These are phyloP conservation scores for Mycosphaerelloides madeirae DNA, from an alignment of 2,329 filamentous ascomycete genomes.

Conservation along the genomic window DNA sequence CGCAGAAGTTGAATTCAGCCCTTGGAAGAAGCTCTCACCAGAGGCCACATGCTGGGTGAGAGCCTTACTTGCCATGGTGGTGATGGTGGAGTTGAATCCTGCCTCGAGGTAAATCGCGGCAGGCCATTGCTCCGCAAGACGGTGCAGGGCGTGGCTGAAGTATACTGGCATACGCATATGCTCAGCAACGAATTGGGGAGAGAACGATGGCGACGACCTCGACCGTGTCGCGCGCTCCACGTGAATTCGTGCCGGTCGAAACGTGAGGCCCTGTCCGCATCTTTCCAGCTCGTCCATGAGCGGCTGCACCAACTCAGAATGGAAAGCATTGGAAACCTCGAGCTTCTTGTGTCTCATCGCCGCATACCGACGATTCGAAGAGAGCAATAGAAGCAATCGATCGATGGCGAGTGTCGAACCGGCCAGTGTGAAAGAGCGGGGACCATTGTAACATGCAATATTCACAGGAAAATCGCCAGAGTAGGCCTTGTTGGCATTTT, in stretches of 20 bases:
- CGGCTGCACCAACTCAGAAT: constrained; percentile 12
- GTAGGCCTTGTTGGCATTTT: background rate
- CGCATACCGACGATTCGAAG: too few relatives aligned
- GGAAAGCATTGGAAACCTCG: constrained; percentile 11
- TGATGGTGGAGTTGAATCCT: constrained; percentile 12
- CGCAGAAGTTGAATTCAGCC: background rate
- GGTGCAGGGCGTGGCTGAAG: constrained; percentile 7
- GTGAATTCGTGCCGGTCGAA: constrained; percentile 2
- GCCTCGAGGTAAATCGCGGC: constrained; percentile 11
- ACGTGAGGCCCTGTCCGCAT: constrained; percentile 4
- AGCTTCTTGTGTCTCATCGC: constrained; percentile 9
- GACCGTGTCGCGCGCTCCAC: constrained; percentile 6
- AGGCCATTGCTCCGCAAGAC: constrained; percentile 2
- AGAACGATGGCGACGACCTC: background rate
- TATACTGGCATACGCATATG: constrained; percentile 12
- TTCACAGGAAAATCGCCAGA: background rate
- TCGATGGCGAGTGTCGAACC: background rate
- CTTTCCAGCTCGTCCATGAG: constrained; percentile 2
- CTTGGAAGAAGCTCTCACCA: background rate
- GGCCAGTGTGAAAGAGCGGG: constrained; percentile 4
- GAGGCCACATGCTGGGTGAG: background rate
- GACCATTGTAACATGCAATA: constrained; percentile 18
- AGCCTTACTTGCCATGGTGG: constrained; percentile 3
- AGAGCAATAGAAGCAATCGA: too few relatives aligned
- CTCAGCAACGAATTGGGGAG: background rate